Conservation (phyloP, 2,329 filamentous ascomycete genomes). For the Emmonsia crescens region DNA sequence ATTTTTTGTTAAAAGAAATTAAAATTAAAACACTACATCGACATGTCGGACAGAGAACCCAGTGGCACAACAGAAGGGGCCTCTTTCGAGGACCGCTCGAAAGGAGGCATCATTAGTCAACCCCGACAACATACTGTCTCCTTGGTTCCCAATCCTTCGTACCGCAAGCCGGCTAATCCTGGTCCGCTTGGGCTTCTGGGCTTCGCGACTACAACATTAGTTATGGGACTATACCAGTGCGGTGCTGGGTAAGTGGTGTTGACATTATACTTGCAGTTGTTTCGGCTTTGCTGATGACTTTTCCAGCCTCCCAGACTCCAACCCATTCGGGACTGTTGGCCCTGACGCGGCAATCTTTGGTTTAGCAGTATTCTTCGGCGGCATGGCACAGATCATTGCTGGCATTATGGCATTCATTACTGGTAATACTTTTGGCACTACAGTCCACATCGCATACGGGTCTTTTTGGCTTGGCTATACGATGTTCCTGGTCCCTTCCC, state of each 20-base stretch:
- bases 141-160: conserved; percentile 7
- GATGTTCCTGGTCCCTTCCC: conserved; percentile 44
- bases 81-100: background rate
- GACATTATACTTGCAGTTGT: background rate
- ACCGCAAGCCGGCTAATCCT: conserved; percentile 39
- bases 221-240: conserved; percentile 41
- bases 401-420: conserved; percentile 36
- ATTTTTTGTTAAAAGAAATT: no score
- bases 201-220: conserved; percentile 57
- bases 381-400: conserved; percentile 18
- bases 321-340: conserved; percentile 16
- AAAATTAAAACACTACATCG: background rate
- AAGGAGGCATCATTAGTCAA: background rate
- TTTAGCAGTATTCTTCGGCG: conserved; percentile 21
- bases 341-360: conserved; percentile 20
- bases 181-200: conserved; percentile 50
- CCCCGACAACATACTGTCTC: conserved; percentile 6
- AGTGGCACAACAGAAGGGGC: background rate
- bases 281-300: background rate
- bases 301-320: conserved; percentile 17
- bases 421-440: conserved; percentile 54
- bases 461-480: conserved; percentile 53
- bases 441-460: conserved; percentile 50
- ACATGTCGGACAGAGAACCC: background rate
- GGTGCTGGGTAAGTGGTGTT: conserved; percentile 37